A percentile compares a stretch with the other conserved stretches of the same genome.
phyloP scores from a whole-genome alignment of 1,139 yeast species.

The Candida tetrigidarum region DNA sequence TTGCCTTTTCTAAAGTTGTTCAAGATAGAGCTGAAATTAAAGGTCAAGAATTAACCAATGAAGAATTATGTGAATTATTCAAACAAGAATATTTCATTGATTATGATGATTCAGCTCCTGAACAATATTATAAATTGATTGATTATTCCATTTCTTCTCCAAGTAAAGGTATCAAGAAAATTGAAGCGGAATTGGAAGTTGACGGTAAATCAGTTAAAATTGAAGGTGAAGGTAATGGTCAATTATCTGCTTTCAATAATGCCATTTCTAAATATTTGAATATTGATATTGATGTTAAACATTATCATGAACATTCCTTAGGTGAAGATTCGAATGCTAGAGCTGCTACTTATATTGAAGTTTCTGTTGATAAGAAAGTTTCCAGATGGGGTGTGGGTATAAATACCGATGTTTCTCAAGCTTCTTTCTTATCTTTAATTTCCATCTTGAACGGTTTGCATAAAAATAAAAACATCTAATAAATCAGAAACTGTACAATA shows the following conservation, averaged over 20 bases:
- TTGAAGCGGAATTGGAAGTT: slow-evolving; percentile 43
- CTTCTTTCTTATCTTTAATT: slow-evolving; percentile 80
- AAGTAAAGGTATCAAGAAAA: slow-evolving; percentile 33
- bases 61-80: slow-evolving; percentile 45
- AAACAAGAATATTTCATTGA: slow-evolving; percentile 49
- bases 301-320: slow-evolving; percentile 90
- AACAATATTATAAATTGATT: slow-evolving; percentile 45
- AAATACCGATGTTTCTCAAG: slow-evolving; percentile 83
- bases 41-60: slow-evolving; percentile 50
- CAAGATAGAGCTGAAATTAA: slow-evolving; percentile 44
- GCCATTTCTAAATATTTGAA: slow-evolving; percentile 68
- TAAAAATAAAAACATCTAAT: slow-evolving; percentile 18
- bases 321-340: slow-evolving; percentile 85
- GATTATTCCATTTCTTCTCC: slow-evolving; percentile 54
- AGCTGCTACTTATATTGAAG: slow-evolving; percentile 89
- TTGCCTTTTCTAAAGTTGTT: slow-evolving; percentile 43
- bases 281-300: slow-evolving; percentile 68
- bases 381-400: slow-evolving; percentile 94
- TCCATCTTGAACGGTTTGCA: slow-evolving; percentile 66
- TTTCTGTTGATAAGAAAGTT: slow-evolving; percentile 52
- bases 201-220: slow-evolving; percentile 50
- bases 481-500: no score
- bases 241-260: slow-evolving; percentile 71
- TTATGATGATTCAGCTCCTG: slow-evolving; percentile 37
- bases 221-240: slow-evolving; percentile 50